Evolutionary conservation across 2,329 filamentous ascomycete genomes (phyloP).

Genomic region (Didymella segeticola): DNA sequence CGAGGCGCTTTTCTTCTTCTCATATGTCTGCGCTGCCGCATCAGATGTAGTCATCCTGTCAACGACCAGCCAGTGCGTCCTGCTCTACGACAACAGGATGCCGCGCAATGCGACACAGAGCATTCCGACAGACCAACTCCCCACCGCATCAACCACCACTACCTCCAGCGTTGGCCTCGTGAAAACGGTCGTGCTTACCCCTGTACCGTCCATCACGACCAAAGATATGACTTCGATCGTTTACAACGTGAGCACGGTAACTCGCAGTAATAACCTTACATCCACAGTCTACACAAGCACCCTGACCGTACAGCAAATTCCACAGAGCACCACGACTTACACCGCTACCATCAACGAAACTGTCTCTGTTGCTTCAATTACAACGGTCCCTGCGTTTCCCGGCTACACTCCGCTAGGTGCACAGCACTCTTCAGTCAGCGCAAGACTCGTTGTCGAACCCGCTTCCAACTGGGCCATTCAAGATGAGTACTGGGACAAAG

Average conservation of each 20-base stretch:
- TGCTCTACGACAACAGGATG: not conserved
- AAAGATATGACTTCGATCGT: not conserved
- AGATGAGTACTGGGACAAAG: not conserved
- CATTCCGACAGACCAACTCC: not conserved
- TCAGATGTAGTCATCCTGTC: not conserved
- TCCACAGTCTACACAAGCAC: not conserved
- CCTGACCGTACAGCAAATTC: not conserved
- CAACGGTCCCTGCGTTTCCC: not conserved
- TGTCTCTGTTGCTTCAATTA: not conserved
- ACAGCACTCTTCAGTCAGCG: not conserved
- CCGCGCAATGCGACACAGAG: not conserved
- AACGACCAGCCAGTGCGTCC: not conserved
- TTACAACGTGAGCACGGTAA: not conserved
- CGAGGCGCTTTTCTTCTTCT: not conserved
- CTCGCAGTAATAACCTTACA: not conserved
- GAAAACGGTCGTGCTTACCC: not conserved
- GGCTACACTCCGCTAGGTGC: not conserved
- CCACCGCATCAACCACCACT: not conserved
- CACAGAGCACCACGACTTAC: not conserved
- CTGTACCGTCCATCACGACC: not conserved
- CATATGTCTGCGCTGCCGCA: not conserved
- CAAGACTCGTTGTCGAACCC: not conserved
- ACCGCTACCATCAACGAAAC: not conserved
- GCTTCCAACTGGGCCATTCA: not conserved
- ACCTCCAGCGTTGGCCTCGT: not conserved